These are phyloP conservation scores for Prunus fruticosa DNA, from an alignment of 306 rosid genomes.

Conservation along the genomic window DNA sequence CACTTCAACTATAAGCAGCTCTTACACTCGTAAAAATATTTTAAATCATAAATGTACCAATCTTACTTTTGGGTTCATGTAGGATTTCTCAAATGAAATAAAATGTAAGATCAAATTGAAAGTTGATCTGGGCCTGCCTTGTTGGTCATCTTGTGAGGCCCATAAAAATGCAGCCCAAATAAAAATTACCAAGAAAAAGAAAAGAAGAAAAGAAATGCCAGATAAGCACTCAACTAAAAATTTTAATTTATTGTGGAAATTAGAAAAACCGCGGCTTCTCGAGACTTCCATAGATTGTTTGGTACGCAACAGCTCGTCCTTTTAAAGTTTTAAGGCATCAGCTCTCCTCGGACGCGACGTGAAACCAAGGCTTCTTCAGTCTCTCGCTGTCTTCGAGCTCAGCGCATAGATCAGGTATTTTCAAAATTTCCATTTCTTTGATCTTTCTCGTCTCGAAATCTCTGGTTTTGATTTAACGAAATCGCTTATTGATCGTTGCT, in stretches of 20 bases:
- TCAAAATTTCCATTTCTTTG: no score
- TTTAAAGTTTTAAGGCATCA: neutral
- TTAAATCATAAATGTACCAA: no score
- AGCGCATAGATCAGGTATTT: constrained; percentile 2
- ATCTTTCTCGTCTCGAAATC: neutral
- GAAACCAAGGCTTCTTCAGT: neutral
- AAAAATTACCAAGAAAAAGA: neutral
- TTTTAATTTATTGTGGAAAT: neutral
- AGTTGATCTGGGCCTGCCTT: no score
- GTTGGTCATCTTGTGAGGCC: no score
- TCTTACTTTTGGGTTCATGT: no score
- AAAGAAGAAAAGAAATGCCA: neutral
- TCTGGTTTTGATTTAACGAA: neutral
- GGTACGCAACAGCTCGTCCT: neutral
- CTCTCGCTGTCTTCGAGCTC: neutral
- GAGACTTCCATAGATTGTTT: constrained; percentile 14
- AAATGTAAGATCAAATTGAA: no score
- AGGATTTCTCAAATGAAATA: no score
- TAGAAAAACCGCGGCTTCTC: constrained; percentile 19
- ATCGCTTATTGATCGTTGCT: neutral
- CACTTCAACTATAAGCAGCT: no score
- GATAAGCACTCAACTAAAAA: neutral
- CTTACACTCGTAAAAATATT: no score
- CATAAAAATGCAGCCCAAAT: no score
- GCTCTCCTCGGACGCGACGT: neutral